Percentiles rank a stretch among this genome's conserved stretches.
These are phyloP conservation scores for Chlorophyllum brunneum DNA, from an alignment of 768 basidiomycete species.

Conservation along the genomic window DNA sequence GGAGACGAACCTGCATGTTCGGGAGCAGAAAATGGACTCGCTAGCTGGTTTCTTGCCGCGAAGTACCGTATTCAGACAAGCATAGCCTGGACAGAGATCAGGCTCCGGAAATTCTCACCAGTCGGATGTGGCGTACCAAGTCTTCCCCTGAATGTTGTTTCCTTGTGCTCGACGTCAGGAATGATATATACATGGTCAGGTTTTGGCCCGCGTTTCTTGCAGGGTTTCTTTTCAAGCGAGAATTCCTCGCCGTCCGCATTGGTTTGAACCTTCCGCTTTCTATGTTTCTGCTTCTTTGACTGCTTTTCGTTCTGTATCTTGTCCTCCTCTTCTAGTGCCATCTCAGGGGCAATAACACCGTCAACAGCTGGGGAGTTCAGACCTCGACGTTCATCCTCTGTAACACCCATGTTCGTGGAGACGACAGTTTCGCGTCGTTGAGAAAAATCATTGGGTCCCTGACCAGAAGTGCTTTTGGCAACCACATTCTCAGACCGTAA, in stretches of 20 bases:
- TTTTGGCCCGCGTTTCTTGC: conserved; percentile 26
- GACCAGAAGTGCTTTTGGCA: neutral
- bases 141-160: conserved; percentile 67
- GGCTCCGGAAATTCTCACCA: neutral
- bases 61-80: conserved; percentile 83
- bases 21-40: conserved; percentile 70
- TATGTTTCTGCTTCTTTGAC: conserved; percentile 1
- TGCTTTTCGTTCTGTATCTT: conserved; percentile 8
- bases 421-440: neutral
- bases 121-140: conserved; percentile 34
- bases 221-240: conserved; percentile 6
- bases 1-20: conserved; percentile 51
- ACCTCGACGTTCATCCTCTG: neutral
- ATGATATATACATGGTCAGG: conserved; percentile 62
- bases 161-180: conserved; percentile 62
- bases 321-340: neutral
- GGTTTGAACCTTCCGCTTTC: neutral
- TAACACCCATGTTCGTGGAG: neutral
- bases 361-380: neutral
- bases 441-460: neutral
- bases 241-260: conserved; percentile 10
- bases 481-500: neutral
- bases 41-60: conserved; percentile 63
- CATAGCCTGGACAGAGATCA: conserved; percentile 50
- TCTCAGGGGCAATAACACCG: neutral